Base-by-base conservation (phyloP, 768 basidiomycete species). In the Auricularia sp. region DNA sequence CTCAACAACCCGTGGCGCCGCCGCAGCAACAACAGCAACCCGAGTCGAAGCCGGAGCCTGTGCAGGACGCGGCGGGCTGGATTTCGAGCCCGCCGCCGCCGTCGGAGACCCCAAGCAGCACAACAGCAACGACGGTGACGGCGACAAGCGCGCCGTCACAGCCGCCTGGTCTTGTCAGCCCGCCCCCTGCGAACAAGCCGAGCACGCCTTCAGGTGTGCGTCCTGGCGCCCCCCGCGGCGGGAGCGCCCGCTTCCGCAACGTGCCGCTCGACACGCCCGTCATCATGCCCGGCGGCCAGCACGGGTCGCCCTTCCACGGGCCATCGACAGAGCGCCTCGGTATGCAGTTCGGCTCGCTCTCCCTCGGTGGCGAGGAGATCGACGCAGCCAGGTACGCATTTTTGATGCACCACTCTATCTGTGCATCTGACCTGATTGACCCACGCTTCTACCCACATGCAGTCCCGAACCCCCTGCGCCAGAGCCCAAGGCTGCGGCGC, bases 341-440 rank as follows among this genome's bases (percentile, higher is more conserved):
- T 61, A 92, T 94, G 91, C 90, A 92, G 71, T 94, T 94, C 71
- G 91, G 91, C 62, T 92, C 90, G 73, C 76, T 93, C 69, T 89
- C 84, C 73, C 80, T 94, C 42, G 85, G 84, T 39, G 88, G 86
- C 6, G 89, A 91, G 66, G 75, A 78, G 62, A 66, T 82, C n/a
- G 73, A 85, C 37, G 86, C 86, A 47, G 69, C 80, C 86, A 87
- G 72, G 73, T 63, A 34, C 45, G 65, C 29, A 33, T 3, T 45
- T 37, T 61, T 21, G 65, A 39, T 39, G 39, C 39, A 39, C 39
- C 39, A 39, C 39, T 39, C 8, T 13, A 39, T 13, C 8, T 39
- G 39, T 13, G 39, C 39, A 39, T 63, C 35, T 81, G 76, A 34
- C 71, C 64, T 21, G 76, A 79, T 44, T 39, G 45, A 66, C 34